phyloP scores from a whole-genome alignment of 2,329 filamentous ascomycete genomes.

The Talaromyces albobiverticillius region DNA sequence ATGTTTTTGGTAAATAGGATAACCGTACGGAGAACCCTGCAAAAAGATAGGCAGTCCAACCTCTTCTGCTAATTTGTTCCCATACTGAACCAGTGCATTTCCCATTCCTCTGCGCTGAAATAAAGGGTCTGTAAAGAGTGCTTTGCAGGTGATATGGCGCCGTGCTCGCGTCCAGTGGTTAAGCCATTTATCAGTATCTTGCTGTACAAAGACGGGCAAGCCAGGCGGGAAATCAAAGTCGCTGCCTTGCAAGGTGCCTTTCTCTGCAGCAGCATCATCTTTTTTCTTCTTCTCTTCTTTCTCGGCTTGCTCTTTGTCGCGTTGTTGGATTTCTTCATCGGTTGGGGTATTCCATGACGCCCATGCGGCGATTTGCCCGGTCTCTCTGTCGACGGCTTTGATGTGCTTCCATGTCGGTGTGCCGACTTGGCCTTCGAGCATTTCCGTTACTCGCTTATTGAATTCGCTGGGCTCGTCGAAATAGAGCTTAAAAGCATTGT shows the following conservation, averaged over 20 bases:
- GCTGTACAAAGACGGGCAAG: not conserved
- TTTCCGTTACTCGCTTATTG: not conserved
- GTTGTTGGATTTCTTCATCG: not conserved
- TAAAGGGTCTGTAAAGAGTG: slow-evolving; percentile 6
- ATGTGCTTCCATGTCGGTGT: slow-evolving; percentile 5
- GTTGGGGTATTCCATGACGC: slow-evolving; percentile 9
- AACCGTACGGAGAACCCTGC: slow-evolving; percentile 4
- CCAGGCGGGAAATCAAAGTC: slow-evolving; percentile 5
- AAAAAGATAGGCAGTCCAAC: slow-evolving; percentile 4
- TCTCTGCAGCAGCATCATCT: no score
- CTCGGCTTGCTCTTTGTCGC: slow-evolving; percentile 3
- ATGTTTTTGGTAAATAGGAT: not conserved
- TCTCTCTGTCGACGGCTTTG: slow-evolving; percentile 6
- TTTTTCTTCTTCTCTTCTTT: not conserved
- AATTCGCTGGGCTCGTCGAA: slow-evolving; percentile 4
- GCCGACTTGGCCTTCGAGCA: slow-evolving; percentile 4
- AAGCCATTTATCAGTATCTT: slow-evolving; percentile 8
- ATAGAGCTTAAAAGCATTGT: not conserved
- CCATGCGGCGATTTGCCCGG: slow-evolving; percentile 7
- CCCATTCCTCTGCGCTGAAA: slow-evolving; percentile 9
- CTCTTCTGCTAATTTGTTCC: slow-evolving; percentile 4
- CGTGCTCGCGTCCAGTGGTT: slow-evolving; percentile 6
- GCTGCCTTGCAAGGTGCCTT: not conserved
- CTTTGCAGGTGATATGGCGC: slow-evolving; percentile 6
- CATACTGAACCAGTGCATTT: slow-evolving; percentile 3